Evolutionary conservation across 164 flowering plant species (phyloP).

Genomic region (Buxus sempervirens): DNA sequence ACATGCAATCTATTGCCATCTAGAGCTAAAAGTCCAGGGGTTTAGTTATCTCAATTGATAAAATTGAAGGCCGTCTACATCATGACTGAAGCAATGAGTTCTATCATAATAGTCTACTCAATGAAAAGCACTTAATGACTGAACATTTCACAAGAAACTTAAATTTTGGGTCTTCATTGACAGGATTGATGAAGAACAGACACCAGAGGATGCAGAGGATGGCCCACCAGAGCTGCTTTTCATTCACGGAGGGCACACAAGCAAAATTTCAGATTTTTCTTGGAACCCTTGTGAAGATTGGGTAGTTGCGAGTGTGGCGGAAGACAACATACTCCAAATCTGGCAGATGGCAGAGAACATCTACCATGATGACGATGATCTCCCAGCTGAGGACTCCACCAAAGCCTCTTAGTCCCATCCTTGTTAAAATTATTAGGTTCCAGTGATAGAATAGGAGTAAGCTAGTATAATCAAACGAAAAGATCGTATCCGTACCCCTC

Average conservation of each 20-base stretch:
- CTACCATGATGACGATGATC: conserved; percentile 91
- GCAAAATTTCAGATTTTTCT: conserved; percentile 96
- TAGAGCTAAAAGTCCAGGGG: too few species aligned
- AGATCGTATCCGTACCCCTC: too few species aligned
- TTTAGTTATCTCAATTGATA: too few species aligned
- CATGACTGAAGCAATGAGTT: too few species aligned
- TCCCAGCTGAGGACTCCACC: conserved; percentile 61
- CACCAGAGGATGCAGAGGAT: conserved; percentile 95
- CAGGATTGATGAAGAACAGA: conserved; percentile 93
- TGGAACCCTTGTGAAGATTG: conserved; percentile 99
- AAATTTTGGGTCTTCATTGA: neutral
- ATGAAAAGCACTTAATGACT: too few species aligned
- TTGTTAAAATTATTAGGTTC: too few species aligned
- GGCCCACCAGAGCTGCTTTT: conserved; percentile 98
- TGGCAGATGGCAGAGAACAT: conserved; percentile 99
- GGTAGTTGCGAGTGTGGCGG: conserved; percentile 95
- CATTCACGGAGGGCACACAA: conserved; percentile 96
- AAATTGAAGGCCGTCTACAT: too few species aligned
- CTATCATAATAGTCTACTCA: too few species aligned
- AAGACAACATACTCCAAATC: conserved; percentile 92
- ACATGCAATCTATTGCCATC: too few species aligned
- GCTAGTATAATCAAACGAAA: too few species aligned
- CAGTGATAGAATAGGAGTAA: too few species aligned
- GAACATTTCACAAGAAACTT: neutral
- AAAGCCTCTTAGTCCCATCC: conserved; percentile 35